Percentiles rank a stretch among this genome's conserved stretches.
Evolutionary conservation across 75 land plant species (phyloP).

Genomic region (Gnetum montanum): DNA sequence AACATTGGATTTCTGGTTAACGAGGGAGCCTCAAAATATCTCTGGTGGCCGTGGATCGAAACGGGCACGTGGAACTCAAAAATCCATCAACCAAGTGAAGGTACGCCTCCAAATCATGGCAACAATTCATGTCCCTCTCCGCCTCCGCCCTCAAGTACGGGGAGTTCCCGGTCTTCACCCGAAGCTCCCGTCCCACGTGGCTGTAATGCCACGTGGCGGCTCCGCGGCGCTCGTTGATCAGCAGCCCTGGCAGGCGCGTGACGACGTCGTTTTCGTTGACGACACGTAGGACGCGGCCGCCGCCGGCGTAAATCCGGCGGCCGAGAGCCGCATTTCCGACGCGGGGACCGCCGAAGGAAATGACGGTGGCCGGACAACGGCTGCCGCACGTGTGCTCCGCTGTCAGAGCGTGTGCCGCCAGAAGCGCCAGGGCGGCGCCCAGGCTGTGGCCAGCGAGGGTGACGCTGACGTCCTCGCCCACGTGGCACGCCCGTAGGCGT

Average conservation of each 20-base stretch:
- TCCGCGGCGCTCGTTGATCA: slow-evolving; percentile 42
- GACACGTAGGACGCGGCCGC: slow-evolving; percentile 48
- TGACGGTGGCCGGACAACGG: slow-evolving; percentile 32
- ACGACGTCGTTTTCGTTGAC: slow-evolving; percentile 52
- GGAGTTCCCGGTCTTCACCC: slow-evolving; percentile 41
- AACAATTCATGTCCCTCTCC: slow-evolving; percentile 42
- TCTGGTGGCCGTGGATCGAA: slow-evolving; percentile 17
- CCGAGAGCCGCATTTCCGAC: slow-evolving; percentile 54
- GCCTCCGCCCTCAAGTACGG: slow-evolving; percentile 53
- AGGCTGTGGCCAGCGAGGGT: slow-evolving; percentile 66
- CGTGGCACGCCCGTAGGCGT: slow-evolving; percentile 20
- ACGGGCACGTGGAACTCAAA: slow-evolving; percentile 33
- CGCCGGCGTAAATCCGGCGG: slow-evolving; percentile 27
- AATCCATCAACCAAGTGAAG: slow-evolving; percentile 69
- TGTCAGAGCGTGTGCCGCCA: slow-evolving; percentile 28
- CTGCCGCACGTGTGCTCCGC: too few species aligned
- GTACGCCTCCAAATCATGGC: slow-evolving; percentile 74
- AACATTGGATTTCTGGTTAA: slow-evolving; percentile 12
- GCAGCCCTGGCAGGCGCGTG: slow-evolving; percentile 57
- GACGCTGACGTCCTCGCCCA: slow-evolving; percentile 38
- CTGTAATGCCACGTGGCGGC: slow-evolving; percentile 39
- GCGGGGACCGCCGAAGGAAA: slow-evolving; percentile 65
- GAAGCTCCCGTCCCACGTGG: slow-evolving; percentile 65
- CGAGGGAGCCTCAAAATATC: slow-evolving; percentile 9
- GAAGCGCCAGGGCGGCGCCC: slow-evolving; percentile 43